Evolutionary conservation across 2,329 filamentous ascomycete genomes (phyloP).

Genomic region (Ascochyta viciae-villosae): DNA sequence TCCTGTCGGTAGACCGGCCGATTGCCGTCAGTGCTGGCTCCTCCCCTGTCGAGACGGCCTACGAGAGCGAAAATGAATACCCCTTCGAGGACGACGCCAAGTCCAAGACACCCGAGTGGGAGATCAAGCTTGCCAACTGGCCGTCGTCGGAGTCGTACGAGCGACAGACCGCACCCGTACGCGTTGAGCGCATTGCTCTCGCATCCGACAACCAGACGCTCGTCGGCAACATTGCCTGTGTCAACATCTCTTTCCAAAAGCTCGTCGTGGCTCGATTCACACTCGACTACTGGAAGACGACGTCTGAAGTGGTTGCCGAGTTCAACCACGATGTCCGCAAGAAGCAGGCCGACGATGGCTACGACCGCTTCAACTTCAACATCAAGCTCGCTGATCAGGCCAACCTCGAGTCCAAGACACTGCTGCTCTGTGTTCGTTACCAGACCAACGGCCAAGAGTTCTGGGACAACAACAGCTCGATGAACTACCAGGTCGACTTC

Average conservation of each 20-base stretch:
- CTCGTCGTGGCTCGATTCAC: slow-evolving; percentile 91
- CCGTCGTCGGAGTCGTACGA: slow-evolving; percentile 67
- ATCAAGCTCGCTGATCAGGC: slow-evolving; percentile 92
- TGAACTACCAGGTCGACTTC: slow-evolving; percentile 96
- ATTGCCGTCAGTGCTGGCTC: slow-evolving; percentile 95
- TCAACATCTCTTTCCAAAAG: slow-evolving; percentile 91
- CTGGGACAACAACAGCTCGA: slow-evolving; percentile 90
- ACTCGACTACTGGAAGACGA: slow-evolving; percentile 98
- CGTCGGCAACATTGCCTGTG: slow-evolving; percentile 81
- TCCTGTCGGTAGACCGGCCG: slow-evolving; percentile 90
- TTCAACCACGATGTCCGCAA: slow-evolving; percentile 80
- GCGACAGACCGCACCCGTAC: slow-evolving; percentile 71
- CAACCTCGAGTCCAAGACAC: slow-evolving; percentile 89
- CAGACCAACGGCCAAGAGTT: slow-evolving; percentile 81
- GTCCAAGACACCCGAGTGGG: slow-evolving; percentile 73
- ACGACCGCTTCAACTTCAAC: slow-evolving; percentile 91
- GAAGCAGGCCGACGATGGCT: slow-evolving; percentile 69
- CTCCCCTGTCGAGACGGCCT: slow-evolving; percentile 83
- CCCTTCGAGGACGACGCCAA: slow-evolving; percentile 71
- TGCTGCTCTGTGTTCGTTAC: slow-evolving; percentile 92
- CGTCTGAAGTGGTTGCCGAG: slow-evolving; percentile 91
- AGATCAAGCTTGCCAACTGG: slow-evolving; percentile 85
- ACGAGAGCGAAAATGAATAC: slow-evolving; percentile 88
- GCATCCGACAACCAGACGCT: slow-evolving; percentile 87
- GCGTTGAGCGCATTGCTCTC: slow-evolving; percentile 84